A percentile compares a stretch with the other conserved stretches of the same genome.
Evolutionary conservation across 441 rosid genomes (phyloP).

Genomic region (Gossypium aridum): DNA sequence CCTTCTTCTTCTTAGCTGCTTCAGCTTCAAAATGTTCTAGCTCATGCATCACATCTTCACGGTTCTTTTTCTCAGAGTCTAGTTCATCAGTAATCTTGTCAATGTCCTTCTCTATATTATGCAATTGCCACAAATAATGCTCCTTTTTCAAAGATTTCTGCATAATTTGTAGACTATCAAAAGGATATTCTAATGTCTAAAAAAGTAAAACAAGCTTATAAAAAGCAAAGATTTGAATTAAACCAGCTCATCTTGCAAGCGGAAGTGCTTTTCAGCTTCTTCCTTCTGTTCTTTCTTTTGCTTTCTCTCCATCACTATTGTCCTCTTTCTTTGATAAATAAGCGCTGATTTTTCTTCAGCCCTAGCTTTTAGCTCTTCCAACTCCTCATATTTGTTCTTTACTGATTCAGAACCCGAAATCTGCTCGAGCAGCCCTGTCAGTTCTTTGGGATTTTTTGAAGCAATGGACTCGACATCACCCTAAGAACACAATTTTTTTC

Average conservation of each 20-base stretch:
- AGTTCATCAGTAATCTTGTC: conserved; percentile 57
- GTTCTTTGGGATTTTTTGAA: conserved; percentile 91
- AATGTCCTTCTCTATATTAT: conserved; percentile 69
- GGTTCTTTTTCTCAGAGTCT: conserved; percentile 55
- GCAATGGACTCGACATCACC: conserved; percentile 99
- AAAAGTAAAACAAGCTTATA: not conserved
- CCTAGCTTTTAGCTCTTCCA: conserved; percentile 65
- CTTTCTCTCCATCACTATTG: conserved; percentile 80
- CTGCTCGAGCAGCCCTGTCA: conserved; percentile 87
- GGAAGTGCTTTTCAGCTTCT: conserved; percentile 95
- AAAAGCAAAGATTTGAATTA: conserved; percentile 9
- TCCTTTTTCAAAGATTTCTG: conserved; percentile 92
- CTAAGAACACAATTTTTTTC: conserved; percentile 29
- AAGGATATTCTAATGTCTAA: not conserved
- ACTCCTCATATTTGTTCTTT: conserved; percentile 81
- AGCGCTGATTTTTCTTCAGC: conserved; percentile 91
- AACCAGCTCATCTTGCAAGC: conserved; percentile 92
- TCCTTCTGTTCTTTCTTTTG: conserved; percentile 98
- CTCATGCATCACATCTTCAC: conserved; percentile 58
- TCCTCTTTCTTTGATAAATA: conserved; percentile 81
- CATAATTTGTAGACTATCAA: conserved; percentile 14
- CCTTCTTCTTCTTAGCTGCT: conserved; percentile 62
- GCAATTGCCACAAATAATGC: conserved; percentile 82
- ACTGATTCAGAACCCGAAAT: conserved; percentile 96
- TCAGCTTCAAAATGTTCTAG: conserved; percentile 62